Base-by-base conservation (phyloP, 805 yeast species). In the Zygotorulaspora danielsina region DNA sequence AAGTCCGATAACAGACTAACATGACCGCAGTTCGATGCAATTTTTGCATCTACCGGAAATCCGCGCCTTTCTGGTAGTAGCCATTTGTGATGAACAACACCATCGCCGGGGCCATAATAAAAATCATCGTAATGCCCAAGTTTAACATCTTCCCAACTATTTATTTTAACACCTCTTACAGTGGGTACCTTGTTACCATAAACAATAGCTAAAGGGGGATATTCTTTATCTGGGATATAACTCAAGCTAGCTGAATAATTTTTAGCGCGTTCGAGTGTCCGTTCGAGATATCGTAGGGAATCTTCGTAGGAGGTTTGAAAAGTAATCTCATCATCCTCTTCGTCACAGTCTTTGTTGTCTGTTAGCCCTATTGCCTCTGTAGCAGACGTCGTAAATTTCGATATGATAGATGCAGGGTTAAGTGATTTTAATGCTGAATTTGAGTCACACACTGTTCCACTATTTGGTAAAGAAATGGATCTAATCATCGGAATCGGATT, bases 81-180 rank as follows among this genome's bases (percentile, higher is more conserved):
- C 83, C 88, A 82, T 46, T 76, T 76, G 49, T 82, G 84, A 61
- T 84, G 84, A 1, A 86, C 86, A 13, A 89, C 96, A 30, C 97
- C 97, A 59, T 89, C 97, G 11, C 97, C 97, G 4, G 86, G 85
- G 0, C 95, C 95, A 53, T 85, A 88, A 51, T 73, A 77, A 51
- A 86, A 82, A 51, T 84, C 81, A 46, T 73, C 78, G 64, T 84
- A 88, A 47, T 77, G 73, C 3, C 95, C 96, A 27, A 73, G 70
- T 41, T 65, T 71, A 42, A 89, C 78, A 25, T 78, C 93, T 30
- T 80, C 73, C 8, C 57, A 57, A 5, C 80, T 75, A 21, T 68
- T 58, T 1, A 88, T 93, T 38, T 78, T 65, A 2, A 86, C 81
- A 6, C 90, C 95, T 37, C 93, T 72, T 3, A 86, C 89, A 0